Evolutionary conservation across 768 basidiomycete genomes (phyloP), one percentile per base, ranked within the genome.

Genomic region (Pisolithus marmoratus): DNA sequence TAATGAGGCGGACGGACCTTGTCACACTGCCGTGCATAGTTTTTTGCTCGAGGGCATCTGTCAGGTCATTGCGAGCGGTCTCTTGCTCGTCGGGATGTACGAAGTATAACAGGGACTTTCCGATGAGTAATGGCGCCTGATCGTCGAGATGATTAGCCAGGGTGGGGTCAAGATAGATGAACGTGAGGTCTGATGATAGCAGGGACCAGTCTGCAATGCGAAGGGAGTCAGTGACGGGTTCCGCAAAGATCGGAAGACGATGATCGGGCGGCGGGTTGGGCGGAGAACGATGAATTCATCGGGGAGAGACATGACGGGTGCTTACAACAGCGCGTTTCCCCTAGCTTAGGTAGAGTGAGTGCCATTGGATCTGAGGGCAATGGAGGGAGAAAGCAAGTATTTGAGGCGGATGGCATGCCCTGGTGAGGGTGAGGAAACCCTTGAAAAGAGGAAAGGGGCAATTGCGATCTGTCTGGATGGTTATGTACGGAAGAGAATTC

Each of bases 1-100:
- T 22, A 17, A 49, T 5, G 49, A 45, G 31, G 51, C 3, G 36
- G 36, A 60, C 74, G 51, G 54, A 79, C 80, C 90, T 82, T 54
- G 90, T 92, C 54, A 93, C 87, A 44, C 85, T 89, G 55, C 90
- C 90, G 66, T 90, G 86, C 52, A 90, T 73, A 2, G 84, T 89
- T 60, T 83, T 79, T 60, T 80, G 81, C 48, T 87, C 77, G 51
- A 92, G 75, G 15, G 90, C 88, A 46, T 80, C 77, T 49, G 82
- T 79, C 38, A 93, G 76, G 72, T 93, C 90, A 11, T 78, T 71
- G 58, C 79, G 78, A 4, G 90, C 90, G 9, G 84, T 85, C 0
- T 78, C 74, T 58, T 85, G 82, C 60, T 93, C 90, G 55, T 90
- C 89, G 53, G 90, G 90, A 63, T 93, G 90, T 34, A 93, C 84